phyloP scores from a whole-genome alignment of 257 asterid species.

The Rhazya stricta region DNA sequence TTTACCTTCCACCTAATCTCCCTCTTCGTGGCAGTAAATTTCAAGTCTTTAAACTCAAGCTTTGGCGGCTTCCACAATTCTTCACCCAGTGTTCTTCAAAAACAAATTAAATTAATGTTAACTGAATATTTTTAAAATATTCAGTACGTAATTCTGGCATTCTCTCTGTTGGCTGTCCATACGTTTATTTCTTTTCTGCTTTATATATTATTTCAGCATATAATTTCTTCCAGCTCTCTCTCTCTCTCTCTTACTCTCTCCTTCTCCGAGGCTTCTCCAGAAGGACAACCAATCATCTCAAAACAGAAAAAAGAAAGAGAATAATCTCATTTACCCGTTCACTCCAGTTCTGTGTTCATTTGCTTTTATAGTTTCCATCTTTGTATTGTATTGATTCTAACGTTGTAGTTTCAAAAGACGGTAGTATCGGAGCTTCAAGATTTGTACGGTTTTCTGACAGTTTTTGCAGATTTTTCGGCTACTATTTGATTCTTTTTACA shows the following conservation, averaged over 20 bases:
- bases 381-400: not conserved
- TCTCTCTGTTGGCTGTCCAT: constrained; percentile 43
- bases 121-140: too few species aligned
- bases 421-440: constrained; percentile 6
- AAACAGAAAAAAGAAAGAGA: constrained; percentile 19
- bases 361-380: not conserved
- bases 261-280: constrained; percentile 29
- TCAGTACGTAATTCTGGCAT: constrained; percentile 18
- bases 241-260: constrained; percentile 18
- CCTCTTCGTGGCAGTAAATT: not conserved
- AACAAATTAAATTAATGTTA: too few species aligned
- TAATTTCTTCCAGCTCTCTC: not conserved
- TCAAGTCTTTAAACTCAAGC: constrained; percentile 18
- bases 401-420: not conserved
- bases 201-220: not conserved
- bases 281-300: constrained; percentile 26
- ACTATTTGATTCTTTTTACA: not conserved
- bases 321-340: constrained; percentile 2
- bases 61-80: constrained; percentile 20
- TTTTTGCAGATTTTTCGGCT: not conserved
- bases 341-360: not conserved
- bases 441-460: constrained; percentile 1
- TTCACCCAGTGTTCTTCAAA: not conserved
- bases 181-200: constrained; percentile 25
- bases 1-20: not conserved